Evolutionary conservation across 2,329 filamentous ascomycete species (phyloP), one percentile per base, ranked within the genome.

Genomic region (Cryphonectria radicalis): DNA sequence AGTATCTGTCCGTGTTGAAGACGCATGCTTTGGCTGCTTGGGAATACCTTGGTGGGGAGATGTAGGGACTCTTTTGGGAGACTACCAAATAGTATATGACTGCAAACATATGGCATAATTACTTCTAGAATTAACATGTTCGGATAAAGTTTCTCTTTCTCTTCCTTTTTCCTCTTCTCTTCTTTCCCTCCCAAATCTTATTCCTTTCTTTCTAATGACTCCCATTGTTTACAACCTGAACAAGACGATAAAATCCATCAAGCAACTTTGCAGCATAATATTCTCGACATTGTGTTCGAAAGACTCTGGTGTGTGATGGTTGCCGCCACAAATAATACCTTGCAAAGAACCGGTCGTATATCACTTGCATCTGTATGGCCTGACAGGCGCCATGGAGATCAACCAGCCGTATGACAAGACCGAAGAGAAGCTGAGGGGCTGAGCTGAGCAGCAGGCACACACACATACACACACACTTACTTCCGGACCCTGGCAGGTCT

Each of bases 1-100:
- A 80, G 65, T 80, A 78, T 65, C 25, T 80, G 66, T 66, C 75
- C 22, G 75, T 77, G 2, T 68, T 80, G 14, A 79, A 78, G 72
- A 76, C 78, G 4, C 77, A 79, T 67, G 75, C 74, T 0, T 71
- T 79, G 53, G 74, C 77, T 10, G 78, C 76, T 14, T 80, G 76
- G 79, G 77, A 80, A 40, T 72, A 70, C 28, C 70, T 72, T n/a
- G 67, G 70, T 4, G 70, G 70, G 46, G 28, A 60, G 28, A 28
- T 67, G 60, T 72, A 19, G 53, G 8, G 59, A 6, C 8, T 59
- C n/a, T 59, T 28, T 28, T 3, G 13, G 13, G 28, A 8, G 25
- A 13, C 25, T 13, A 57, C 25, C 25, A 13, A 57, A 57, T 57
- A 28, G 25, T 46, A 46, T 10, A 50, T 17, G 46, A 50, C 22